Base-by-base conservation (phyloP, 2,329 filamentous ascomycete species). In the Neonectria coccinea region DNA sequence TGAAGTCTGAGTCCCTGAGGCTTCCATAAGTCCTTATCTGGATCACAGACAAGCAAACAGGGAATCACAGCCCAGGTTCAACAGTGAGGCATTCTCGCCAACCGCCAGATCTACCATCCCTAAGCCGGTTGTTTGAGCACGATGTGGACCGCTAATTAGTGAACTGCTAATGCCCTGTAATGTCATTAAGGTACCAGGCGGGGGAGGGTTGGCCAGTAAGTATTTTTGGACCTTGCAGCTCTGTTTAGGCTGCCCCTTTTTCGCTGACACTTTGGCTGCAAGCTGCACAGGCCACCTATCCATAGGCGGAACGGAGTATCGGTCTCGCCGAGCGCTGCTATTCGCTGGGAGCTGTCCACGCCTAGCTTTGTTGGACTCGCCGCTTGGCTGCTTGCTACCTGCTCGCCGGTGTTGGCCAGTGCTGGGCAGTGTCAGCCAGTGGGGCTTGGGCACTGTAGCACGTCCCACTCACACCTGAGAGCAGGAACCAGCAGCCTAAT, bases 251-350 rank as follows among this genome's bases (percentile, higher is more conserved):
- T 62, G 58, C 58, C 63, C 63, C 63, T 65, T 65, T 65, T 65
- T 53, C 20, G n/a, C 45, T 25, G 25, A 39, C 51, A 22, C 18
- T 39, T 39, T 47, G 54, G 56, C 39, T n/a, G 33, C 48, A 27
- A 55, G 50, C 33, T 54, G 25, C 55, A 56, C 56, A 39, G 60
- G 31, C 55, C 60, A 62, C 47, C 20, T 12, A 9, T 29, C 10
- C n/a, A 42, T 51, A 33, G n/a, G 45, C 57, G 67, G 65, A 54
- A 9, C 73, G 72, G 72, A 73, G 55, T 51, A 70, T 73, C 58
- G 39, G 50, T 68, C 14, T 48, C 56, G 60, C 72, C 45, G 55
- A 22, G 42, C 25, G 10, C 14, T 48, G 29, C 36, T 39, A 74
- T 72, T 73, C 70, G 72, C 52, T 50, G 36, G 31, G 20, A 52